phyloP scores from a whole-genome alignment of 2,329 filamentous ascomycete genomes.

The Delphinella strobiligena region DNA sequence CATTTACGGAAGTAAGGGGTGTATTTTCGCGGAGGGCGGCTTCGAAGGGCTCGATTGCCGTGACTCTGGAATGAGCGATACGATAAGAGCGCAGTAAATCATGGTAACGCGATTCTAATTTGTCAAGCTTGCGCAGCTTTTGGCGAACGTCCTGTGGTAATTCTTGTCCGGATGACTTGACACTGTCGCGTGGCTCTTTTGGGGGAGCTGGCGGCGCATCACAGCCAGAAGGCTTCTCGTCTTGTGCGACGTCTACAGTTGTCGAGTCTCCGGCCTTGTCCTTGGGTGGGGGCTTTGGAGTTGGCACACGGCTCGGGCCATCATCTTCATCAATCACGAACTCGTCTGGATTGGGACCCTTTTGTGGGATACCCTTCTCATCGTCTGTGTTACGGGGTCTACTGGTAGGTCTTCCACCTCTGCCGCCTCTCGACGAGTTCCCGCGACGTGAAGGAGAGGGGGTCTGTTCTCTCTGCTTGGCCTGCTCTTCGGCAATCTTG shows the following conservation, averaged over 20 bases:
- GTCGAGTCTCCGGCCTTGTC: constrained; percentile 20
- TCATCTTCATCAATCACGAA: constrained; percentile 82
- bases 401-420: constrained; percentile 17
- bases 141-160: constrained; percentile 62
- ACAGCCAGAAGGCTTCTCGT: constrained; percentile 18
- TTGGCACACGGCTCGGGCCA: constrained; percentile 48
- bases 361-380: constrained; percentile 34
- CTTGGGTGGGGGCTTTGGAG: constrained; percentile 37
- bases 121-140: constrained; percentile 77
- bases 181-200: constrained; percentile 15
- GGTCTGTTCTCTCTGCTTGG: constrained; percentile 28
- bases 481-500: constrained; percentile 43
- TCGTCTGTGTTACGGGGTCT: constrained; percentile 22
- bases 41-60: constrained; percentile 87
- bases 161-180: constrained; percentile 37
- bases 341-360: constrained; percentile 68
- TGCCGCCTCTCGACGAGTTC: constrained; percentile 15
- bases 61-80: constrained; percentile 75
- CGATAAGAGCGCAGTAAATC: constrained; percentile 87
- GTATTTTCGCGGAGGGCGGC: constrained; percentile 84
- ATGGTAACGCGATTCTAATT: constrained; percentile 75
- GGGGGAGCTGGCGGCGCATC: constrained; percentile 10
- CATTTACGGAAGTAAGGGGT: constrained; percentile 74
- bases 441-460: constrained; percentile 25
- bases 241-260: constrained; percentile 15